Percentiles rank a stretch among this genome's conserved stretches.
phyloP scores from a whole-genome alignment of 805 yeast species.

The Candida ovalis region DNA sequence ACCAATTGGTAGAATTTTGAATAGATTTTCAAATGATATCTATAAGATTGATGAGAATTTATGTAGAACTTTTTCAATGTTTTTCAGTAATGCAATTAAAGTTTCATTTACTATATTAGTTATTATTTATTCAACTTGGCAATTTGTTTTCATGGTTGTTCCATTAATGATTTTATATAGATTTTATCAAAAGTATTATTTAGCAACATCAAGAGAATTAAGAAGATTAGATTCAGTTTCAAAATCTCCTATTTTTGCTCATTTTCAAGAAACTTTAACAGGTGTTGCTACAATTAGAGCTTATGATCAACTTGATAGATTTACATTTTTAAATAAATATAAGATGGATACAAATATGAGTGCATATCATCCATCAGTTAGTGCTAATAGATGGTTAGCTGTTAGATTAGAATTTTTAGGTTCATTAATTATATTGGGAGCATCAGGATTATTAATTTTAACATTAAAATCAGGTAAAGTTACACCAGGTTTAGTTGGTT shows the following conservation, averaged over 20 bases:
- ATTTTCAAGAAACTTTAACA: constrained; percentile 75
- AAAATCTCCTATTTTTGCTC: constrained; percentile 77
- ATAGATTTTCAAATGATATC: constrained; percentile 88
- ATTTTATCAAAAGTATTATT: constrained; percentile 72
- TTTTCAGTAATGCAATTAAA: constrained; percentile 55
- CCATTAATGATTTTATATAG: constrained; percentile 67
- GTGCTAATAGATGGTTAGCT: constrained; percentile 97
- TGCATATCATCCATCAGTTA: constrained; percentile 88
- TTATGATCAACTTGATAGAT: constrained; percentile 61
- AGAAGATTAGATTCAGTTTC: constrained; percentile 80
- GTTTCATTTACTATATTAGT: constrained; percentile 76
- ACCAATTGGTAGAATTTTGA: constrained; percentile 87
- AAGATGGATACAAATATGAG: constrained; percentile 84
- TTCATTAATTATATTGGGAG: constrained; percentile 77
- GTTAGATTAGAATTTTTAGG: constrained; percentile 91
- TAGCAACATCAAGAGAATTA: constrained; percentile 75
- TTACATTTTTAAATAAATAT: constrained; percentile 57
- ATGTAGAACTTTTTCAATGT: constrained; percentile 68
- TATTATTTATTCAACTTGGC: constrained; percentile 85
- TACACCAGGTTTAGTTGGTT: constrained; percentile 90
- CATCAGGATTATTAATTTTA: constrained; percentile 78
- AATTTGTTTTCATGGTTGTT: constrained; percentile 62
- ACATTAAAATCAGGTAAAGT: constrained; percentile 65
- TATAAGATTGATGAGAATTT: constrained; percentile 80
- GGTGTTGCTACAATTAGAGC: constrained; percentile 79